Base-by-base conservation (phyloP, 306 rosid species). In the Castanea sativa region DNA sequence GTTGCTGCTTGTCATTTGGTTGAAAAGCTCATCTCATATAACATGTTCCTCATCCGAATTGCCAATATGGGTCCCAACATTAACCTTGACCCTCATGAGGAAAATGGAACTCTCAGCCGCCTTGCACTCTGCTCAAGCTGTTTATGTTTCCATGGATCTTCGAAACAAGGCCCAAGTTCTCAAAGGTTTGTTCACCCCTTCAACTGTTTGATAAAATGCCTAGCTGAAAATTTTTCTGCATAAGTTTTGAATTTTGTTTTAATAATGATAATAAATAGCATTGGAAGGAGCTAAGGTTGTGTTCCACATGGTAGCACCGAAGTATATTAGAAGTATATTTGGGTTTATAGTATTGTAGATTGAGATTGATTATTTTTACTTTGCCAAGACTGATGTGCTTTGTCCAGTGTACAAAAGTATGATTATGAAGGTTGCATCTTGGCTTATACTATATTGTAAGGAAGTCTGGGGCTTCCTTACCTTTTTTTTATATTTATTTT, bases 281-380 rank as follows among this genome's bases (percentile, higher is more conserved):
- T 89, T 85, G 51, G 86, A 90, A 78, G 99, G 97, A 55, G 97
- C 81, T 55, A 97, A 95, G 82, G 94, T 78, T 73, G 99, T 93
- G 76, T 95, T 93, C 76, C 99, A 95, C 74, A 91, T 93, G 99
- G 99, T 98, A 73, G 99, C 99, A 70, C 98, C 99, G 0, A 88
- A 93, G 23, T 23, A 23, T 23, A 23, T 23, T 23, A 98, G 0
- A 88, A 93, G 23, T 23, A 23, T 23, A 23, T 23, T 23, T 23
- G 23, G 23, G 23, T 23, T 23, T 23, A 23, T 23, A 23, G 23
- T 23, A 23, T 23, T 23, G 23, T 23, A 23, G 23, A 23, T 23
- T 23, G 23, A 23, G 23, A 23, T 23, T 23, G 23, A 23, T 23
- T 23, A 23, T 23, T 23, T 23, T 23, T 23, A 23, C 23, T 23